Percentiles rank a stretch among this genome's conserved stretches.
Evolutionary conservation across 2,329 filamentous ascomycete genomes (phyloP).

Genomic region (Colletotrichum lentis): DNA sequence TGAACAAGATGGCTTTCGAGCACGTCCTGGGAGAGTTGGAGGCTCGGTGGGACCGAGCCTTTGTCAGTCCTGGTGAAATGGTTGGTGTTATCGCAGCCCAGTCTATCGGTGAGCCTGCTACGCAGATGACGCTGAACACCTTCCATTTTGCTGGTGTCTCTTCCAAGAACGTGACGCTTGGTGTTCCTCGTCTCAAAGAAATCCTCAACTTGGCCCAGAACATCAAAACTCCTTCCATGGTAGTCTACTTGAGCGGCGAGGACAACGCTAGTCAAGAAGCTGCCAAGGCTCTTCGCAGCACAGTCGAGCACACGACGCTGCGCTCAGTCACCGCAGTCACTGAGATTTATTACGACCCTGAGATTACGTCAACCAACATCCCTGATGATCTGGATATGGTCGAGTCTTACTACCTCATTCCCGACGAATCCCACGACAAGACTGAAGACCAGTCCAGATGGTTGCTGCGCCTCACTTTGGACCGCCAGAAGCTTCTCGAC

Average conservation of each 20-base stretch:
- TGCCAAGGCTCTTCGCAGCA: constrained; percentile 85
- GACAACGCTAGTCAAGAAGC: constrained; percentile 74
- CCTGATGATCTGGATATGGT: constrained; percentile 91
- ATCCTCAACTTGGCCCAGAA: constrained; percentile 98
- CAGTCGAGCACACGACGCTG: constrained; percentile 93
- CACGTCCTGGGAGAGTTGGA: constrained; percentile 92
- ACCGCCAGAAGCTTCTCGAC: constrained; percentile 93
- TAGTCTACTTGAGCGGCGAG: constrained; percentile 77
- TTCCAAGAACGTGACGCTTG: constrained; percentile 98
- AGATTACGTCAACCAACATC: constrained; percentile 85
- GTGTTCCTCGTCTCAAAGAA: constrained; percentile 98
- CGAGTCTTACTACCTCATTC: constrained; percentile 94
- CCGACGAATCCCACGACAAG: constrained; percentile 72
- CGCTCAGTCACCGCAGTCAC: constrained; percentile 90
- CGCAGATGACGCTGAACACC: constrained; percentile 99
- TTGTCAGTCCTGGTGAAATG: constrained; percentile 96
- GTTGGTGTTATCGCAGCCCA: constrained; percentile 97
- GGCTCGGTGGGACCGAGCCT: constrained; percentile 83
- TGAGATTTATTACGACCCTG: constrained; percentile 97
- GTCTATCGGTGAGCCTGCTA: constrained; percentile 97
- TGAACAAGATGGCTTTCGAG: constrained; percentile 92
- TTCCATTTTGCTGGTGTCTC: constrained; percentile 99
- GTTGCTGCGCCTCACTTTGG: constrained; percentile 91
- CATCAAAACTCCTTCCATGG: constrained; percentile 98
- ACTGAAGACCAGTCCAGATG: constrained; percentile 86